A percentile compares a stretch with the other conserved stretches of the same genome.
These are phyloP conservation scores for Laburnicola sp. DNA, from an alignment of 2,329 filamentous ascomycete species.

Conservation along the genomic window DNA sequence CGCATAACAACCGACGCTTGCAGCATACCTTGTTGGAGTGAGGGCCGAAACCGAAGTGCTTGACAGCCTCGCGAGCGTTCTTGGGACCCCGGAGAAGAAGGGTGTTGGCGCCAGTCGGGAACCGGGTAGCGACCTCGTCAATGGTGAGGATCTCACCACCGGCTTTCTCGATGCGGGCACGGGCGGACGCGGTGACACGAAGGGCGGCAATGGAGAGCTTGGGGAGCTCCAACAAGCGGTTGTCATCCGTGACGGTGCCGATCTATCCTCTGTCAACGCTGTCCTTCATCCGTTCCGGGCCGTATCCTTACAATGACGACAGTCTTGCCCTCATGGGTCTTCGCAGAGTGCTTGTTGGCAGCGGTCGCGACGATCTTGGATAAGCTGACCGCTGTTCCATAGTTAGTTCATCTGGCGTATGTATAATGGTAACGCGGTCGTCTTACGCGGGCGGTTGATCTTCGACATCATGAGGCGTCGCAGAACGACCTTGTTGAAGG, in stretches of 20 bases:
- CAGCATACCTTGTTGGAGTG: constrained; percentile 88
- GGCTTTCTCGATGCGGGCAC: constrained; percentile 88
- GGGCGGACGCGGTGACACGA: constrained; percentile 94
- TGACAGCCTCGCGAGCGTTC: constrained; percentile 96
- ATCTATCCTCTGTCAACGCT: constrained; percentile 48
- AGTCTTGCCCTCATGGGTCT: constrained; percentile 73
- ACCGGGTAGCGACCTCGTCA: constrained; percentile 93
- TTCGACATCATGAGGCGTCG: constrained; percentile 98
- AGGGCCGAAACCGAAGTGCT: constrained; percentile 98
- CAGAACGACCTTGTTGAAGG: constrained; percentile 99
- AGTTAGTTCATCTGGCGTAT: constrained; percentile 21
- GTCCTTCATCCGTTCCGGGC: not conserved
- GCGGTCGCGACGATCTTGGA: constrained; percentile 76
- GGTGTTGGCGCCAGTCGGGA: constrained; percentile 95
- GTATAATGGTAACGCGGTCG: constrained; percentile 1
- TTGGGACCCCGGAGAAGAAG: constrained; percentile 96
- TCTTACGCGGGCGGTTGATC: constrained; percentile 74
- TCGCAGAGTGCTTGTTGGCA: constrained; percentile 54
- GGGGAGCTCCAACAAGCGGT: constrained; percentile 74
- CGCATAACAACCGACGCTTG: not conserved
- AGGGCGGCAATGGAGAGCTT: constrained; percentile 94
- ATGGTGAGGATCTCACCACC: constrained; percentile 95
- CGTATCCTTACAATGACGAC: constrained; percentile 68
- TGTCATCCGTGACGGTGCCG: constrained; percentile 96
- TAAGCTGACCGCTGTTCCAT: constrained; percentile 70